These are phyloP conservation scores for Plantago major DNA, from an alignment of 257 asterid genomes.

Conservation along the genomic window DNA sequence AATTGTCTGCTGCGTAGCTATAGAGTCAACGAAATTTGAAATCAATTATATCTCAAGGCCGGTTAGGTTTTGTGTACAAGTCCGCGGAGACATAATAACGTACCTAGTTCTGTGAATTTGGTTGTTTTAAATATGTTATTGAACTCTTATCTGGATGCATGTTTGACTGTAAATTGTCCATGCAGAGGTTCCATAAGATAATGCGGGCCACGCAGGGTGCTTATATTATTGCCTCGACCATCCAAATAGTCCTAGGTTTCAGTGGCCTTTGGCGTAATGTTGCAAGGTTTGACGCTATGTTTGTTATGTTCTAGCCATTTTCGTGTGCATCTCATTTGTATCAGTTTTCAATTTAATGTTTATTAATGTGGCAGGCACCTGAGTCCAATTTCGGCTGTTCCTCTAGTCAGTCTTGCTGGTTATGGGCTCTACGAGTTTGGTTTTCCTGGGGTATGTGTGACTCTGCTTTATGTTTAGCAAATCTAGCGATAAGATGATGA, in stretches of 20 bases:
- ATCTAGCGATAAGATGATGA: no score
- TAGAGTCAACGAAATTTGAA: neutral
- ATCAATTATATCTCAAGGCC: neutral
- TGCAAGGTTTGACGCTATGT: constrained; percentile 41
- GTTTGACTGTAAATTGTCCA: neutral
- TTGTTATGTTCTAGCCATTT: constrained; percentile 1
- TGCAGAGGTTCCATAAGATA: constrained; percentile 49
- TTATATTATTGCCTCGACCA: constrained; percentile 68
- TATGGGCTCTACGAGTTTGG: constrained; percentile 90
- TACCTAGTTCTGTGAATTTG: neutral
- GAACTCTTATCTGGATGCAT: neutral
- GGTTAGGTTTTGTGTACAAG: neutral
- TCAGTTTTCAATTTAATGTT: constrained; percentile 5
- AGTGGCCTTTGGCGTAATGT: constrained; percentile 89
- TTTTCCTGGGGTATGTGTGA: constrained; percentile 72
- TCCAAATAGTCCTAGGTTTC: constrained; percentile 81
- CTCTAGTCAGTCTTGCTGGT: constrained; percentile 85
- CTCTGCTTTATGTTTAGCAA: neutral
- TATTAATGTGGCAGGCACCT: constrained; percentile 46
- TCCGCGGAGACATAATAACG: neutral
- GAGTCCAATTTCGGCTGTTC: constrained; percentile 91
- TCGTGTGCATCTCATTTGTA: neutral
- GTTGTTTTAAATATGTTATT: neutral
- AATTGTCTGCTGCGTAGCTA: neutral
- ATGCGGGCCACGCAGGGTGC: constrained; percentile 95